phyloP scores from a whole-genome alignment of 345 rosid genomes.

The Boechera stricta region DNA sequence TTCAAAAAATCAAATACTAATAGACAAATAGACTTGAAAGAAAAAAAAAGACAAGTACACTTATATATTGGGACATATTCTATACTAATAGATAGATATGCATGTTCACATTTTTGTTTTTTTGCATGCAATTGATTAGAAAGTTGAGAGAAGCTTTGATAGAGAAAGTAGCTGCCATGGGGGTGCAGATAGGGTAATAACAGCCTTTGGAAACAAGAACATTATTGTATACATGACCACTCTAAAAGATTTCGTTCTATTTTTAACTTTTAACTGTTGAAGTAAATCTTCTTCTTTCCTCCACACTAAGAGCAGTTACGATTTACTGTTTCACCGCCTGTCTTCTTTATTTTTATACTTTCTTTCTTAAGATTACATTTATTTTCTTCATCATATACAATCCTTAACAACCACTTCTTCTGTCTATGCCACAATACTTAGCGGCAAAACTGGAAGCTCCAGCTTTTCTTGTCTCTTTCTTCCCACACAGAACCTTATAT shows the following conservation, averaged over 20 bases:
- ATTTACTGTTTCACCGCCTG: conserved; percentile 38
- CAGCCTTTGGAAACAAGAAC: conserved; percentile 37
- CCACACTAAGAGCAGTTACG: conserved; percentile 25
- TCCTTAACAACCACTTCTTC: conserved; percentile 39
- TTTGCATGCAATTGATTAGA: conserved; percentile 42
- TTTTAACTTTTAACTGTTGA: conserved; percentile 36
- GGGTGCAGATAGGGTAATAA: conserved; percentile 29
- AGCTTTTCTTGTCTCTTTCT: conserved; percentile 40
- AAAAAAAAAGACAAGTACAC: neutral
- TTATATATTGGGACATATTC: neutral
- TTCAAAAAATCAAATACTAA: conserved; percentile 14
- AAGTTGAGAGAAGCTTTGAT: conserved; percentile 39
- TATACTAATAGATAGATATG: neutral
- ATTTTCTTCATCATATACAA: conserved; percentile 2
- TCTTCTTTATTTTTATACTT: conserved; percentile 23
- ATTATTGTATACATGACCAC: conserved; percentile 26
- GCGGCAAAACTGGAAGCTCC: conserved; percentile 32
- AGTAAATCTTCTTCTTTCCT: conserved; percentile 30
- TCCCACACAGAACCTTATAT: conserved; percentile 1
- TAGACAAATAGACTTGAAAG: conserved; percentile 1
- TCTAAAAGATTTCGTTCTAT: conserved; percentile 37
- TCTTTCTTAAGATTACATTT: conserved; percentile 18
- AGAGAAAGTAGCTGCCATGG: conserved; percentile 28
- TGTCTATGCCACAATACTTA: conserved; percentile 33
- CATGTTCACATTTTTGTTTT: conserved; percentile 28